Evolutionary conservation across 202 grass and related monocot species (phyloP).

Genomic region (Musa balbisiana): DNA sequence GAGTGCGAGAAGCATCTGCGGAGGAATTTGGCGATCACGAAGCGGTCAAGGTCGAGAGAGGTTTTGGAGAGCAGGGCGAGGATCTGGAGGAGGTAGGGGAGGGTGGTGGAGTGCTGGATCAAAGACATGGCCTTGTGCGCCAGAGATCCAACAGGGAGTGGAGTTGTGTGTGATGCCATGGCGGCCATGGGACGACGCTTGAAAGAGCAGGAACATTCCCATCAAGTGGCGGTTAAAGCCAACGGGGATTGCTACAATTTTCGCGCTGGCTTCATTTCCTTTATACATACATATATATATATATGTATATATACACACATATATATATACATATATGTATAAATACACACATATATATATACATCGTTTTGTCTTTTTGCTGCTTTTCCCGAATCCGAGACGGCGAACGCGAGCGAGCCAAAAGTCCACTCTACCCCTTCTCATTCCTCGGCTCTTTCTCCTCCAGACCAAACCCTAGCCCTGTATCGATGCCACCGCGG

Average conservation of each 20-base stretch:
- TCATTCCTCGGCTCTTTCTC: no score
- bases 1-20: constrained; percentile 2
- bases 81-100: constrained; percentile 17
- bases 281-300: no score
- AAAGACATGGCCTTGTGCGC: not conserved
- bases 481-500: no score
- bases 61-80: constrained; percentile 16
- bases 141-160: not conserved
- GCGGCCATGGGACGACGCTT: no score
- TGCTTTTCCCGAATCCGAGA: not conserved
- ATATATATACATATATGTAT: no score
- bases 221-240: no score
- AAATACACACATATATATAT: no score
- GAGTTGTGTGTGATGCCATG: not conserved
- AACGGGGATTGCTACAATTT: no score
- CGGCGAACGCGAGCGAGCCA: not conserved
- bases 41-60: constrained; percentile 9
- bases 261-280: no score
- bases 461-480: not conserved
- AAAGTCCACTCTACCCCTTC: not conserved
- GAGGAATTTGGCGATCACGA: constrained; percentile 18
- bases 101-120: constrained; percentile 4
- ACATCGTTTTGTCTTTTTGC: no score
- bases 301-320: no score
- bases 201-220: no score